Base-by-base conservation (phyloP, 495 filamentous ascomycete species). In the Penicillium roqueforti region DNA sequence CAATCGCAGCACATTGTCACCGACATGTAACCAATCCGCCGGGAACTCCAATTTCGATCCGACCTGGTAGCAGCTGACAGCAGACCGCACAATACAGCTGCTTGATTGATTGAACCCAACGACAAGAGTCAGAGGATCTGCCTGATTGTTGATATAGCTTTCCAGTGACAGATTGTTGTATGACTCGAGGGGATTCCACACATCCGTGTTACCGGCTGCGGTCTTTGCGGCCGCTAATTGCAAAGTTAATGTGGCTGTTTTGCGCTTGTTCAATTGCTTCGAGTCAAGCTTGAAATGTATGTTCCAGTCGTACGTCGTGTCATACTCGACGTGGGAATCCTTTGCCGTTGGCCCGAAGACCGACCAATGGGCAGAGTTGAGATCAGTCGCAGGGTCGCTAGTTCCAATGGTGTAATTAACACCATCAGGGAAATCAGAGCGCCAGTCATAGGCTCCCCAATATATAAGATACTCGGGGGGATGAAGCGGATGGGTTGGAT, bases 201-300 rank as follows among this genome's bases (percentile, higher is more conserved):
- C 70, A 62, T 83, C 81, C 1, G 80, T 76, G 59, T 83, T 84
- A 0, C 80, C 79, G 1, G 74, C 70, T 2, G 79, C 81, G 0
- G 76, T 80, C 63, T 84, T 83, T 3, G 75, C 79, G 6, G 75
- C 80, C 1, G 79, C 81, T 2, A 83, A 66, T 58, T 83, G 80
- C 18, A 83, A 70, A 3, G 78, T 82, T 38, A 83, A 68, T 0
- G 80, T 83, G 2, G 80, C 77, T 0, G 58, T 68, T 11, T 59
- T 58, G 2, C 41, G 53, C 4, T 55, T 37, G 13, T 43, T 46
- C 1, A 71, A 54, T 41, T 68, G 60, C 19, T 62, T 55, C 7
- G 68, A 53, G 19, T 58, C 60, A 41, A 80, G 45, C n/a, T 73
- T 58, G 50, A 79, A 83, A 41, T 74, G 60, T 56, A 83, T 72